A percentile compares a stretch with the other conserved stretches of the same genome.
Conservation (phyloP, 257 asterid genomes). For the Rauvolfia tetraphylla region DNA sequence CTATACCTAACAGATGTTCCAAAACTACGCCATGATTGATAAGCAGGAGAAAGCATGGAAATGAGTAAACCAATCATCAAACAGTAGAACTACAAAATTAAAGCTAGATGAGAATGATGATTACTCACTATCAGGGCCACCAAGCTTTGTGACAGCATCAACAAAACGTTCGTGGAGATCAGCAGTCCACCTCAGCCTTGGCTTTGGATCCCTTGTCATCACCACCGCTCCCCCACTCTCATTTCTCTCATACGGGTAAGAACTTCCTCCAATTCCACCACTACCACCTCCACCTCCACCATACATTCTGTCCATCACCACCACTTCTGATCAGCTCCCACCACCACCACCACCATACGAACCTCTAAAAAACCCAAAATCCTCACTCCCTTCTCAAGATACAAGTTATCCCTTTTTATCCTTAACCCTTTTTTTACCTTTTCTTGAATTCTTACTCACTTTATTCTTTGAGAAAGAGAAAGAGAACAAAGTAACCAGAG, state of each 20-base stretch:
- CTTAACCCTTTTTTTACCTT: neutral
- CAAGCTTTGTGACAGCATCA: slow-evolving; percentile 48
- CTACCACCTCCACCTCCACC: slow-evolving; percentile 16
- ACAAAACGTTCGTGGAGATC: slow-evolving; percentile 48
- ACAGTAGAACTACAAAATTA: neutral
- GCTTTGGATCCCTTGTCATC: slow-evolving; percentile 47
- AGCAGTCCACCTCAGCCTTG: slow-evolving; percentile 46
- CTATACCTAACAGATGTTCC: neutral
- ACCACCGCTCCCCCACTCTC: slow-evolving; percentile 28
- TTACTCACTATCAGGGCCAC: slow-evolving; percentile 44
- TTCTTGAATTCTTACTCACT: neutral
- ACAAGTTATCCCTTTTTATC: slow-evolving; percentile 1
- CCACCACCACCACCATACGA: slow-evolving; percentile 15
- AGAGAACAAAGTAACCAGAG: slow-evolving; percentile 13
- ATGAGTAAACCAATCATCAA: neutral
- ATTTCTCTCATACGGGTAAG: slow-evolving; percentile 22
- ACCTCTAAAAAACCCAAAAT: neutral
- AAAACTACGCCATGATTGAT: neutral
- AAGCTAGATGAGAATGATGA: neutral
- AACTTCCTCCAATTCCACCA: slow-evolving; percentile 18
- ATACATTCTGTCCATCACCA: slow-evolving; percentile 23
- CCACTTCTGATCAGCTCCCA: slow-evolving; percentile 6
- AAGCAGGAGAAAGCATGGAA: neutral
- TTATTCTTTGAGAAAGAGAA: slow-evolving; percentile 14
- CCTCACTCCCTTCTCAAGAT: neutral